These are phyloP conservation scores for Trichoderma sp. DNA, from an alignment of 2,329 filamentous ascomycete species.

Conservation along the genomic window DNA sequence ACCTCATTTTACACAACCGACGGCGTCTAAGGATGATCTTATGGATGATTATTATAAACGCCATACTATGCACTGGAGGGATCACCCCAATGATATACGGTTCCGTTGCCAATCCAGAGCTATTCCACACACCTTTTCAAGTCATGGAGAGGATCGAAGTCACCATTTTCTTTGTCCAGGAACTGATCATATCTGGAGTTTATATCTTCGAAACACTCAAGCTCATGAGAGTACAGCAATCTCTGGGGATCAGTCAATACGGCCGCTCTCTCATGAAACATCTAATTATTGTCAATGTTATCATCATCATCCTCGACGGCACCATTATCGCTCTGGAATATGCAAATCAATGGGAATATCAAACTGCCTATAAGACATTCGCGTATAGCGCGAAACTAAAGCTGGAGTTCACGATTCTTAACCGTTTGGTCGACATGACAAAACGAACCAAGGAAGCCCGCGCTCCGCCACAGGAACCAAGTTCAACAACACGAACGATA, in stretches of 20 bases:
- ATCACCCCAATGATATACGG: not conserved
- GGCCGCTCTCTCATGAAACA: not conserved
- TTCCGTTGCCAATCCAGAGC: not conserved
- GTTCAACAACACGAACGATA: not conserved
- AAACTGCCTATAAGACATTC: not conserved
- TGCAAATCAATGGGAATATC: not conserved
- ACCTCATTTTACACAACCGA: not conserved
- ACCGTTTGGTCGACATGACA: not conserved
- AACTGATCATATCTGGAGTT: not conserved
- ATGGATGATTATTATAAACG: not conserved
- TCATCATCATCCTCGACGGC: not conserved
- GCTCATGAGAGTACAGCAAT: not conserved
- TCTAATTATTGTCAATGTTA: not conserved
- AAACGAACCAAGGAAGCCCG: not conserved
- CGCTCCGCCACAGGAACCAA: not conserved
- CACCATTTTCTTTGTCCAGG: not conserved
- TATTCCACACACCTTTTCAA: not conserved
- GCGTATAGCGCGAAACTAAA: not conserved
- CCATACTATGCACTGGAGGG: not conserved
- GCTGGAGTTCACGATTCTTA: not conserved
- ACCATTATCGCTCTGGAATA: not conserved
- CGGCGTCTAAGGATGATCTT: not conserved
- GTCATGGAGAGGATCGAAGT: not conserved
- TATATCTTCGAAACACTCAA: not conserved
- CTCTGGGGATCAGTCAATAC: not conserved